Conservation (phyloP, 495 filamentous ascomycete genomes). For the Talaromyces ruber region DNA sequence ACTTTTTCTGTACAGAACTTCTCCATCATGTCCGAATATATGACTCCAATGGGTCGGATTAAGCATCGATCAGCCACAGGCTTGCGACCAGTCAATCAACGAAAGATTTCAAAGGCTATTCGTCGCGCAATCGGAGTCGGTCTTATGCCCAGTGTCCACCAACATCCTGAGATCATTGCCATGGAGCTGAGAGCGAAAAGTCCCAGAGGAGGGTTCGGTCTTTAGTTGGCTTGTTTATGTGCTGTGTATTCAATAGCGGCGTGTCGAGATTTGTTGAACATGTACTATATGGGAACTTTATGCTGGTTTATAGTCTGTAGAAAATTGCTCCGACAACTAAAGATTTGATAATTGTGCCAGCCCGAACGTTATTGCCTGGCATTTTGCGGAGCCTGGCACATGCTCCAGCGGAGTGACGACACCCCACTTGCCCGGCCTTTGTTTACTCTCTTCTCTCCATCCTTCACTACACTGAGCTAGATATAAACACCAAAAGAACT, state of each 20-base stretch:
- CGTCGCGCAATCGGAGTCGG: slow-evolving; percentile 81
- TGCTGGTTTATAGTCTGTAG: not conserved
- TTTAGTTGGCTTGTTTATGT: slow-evolving; percentile 1
- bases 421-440: not conserved
- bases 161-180: slow-evolving; percentile 79
- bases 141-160: slow-evolving; percentile 85
- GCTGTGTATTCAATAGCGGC: not conserved
- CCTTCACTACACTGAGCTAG: not conserved
- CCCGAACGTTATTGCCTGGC: not conserved
- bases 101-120: slow-evolving; percentile 86
- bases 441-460: not conserved
- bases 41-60: slow-evolving; percentile 78
- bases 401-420: not conserved
- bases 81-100: slow-evolving; percentile 79
- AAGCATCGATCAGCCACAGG: slow-evolving; percentile 66
- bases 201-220: slow-evolving; percentile 9
- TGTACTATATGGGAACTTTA: not conserved
- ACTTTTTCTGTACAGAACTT: slow-evolving; percentile 59
- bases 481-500: not conserved
- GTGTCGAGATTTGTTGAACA: not conserved
- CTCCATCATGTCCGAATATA: slow-evolving; percentile 82
- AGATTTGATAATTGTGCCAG: not conserved
- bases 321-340: not conserved
- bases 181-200: slow-evolving; percentile 20
- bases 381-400: not conserved